Base-by-base conservation (phyloP, 1,284 basidiomycete species). In the Mycosarcoma mackinlayi region DNA sequence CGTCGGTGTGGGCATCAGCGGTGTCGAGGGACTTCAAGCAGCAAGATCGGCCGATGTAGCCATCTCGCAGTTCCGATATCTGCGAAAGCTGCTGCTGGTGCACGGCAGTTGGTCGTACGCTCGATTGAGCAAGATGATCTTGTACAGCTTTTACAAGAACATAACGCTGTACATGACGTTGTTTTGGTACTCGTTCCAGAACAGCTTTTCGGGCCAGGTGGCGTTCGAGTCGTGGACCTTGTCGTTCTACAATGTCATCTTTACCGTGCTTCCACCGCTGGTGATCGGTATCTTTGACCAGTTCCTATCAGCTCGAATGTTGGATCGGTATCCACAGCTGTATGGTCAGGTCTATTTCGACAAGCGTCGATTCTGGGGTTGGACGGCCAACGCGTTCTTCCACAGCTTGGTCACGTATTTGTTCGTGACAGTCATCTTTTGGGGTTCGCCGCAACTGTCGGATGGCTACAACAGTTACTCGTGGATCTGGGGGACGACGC, bases 41-140 rank as follows among this genome's bases (percentile, higher is more conserved):
- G 96, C 96, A 35, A 88, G 95, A 47, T 93, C 93, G 13, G 93
- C 96, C 16, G 95, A 99, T 83, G 90, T 98, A 23, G 92, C 96
- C 1, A 98, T 99, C 73, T 95, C 93, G 10, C 96, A 99, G 82
- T 99, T 98, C 86, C 87, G 94, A n/a, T 98, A 87, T 84, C 85
- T 99, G 68, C 94, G 94, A 84, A 98, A 98, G 84, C 84, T 99
- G 35, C 84, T 99, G 14, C 89, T 99, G 13, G 96, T 98, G 3
- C 96, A 99, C 82, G 96, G 96, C 5, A 91, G 94, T 3, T 99
- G 96, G 96, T 96, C 93, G 84, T 98, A 99, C 83, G 90, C 93
- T 64, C 88, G 96, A 21, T 83, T 98, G 65, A 94, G 93, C 27
- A 98, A 97, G 83, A 88, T 98, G 67, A 94, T 99, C 79, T 86